A percentile compares a stretch with the other conserved stretches of the same genome.
Conservation (phyloP, 2,329 filamentous ascomycete genomes). For the Periconia sp. region DNA sequence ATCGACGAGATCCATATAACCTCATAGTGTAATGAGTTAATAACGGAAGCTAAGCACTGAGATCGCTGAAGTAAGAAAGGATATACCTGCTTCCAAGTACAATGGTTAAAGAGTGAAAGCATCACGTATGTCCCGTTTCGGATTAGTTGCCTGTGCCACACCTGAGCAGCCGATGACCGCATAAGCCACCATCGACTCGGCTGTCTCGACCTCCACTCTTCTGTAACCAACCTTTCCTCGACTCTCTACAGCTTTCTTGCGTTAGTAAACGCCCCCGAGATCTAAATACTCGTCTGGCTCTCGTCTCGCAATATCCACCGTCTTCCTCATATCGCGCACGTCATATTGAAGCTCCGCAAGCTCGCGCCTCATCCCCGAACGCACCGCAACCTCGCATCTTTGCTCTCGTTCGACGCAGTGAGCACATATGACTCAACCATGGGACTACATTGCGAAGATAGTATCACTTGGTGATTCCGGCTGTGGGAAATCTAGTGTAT, state of each 20-base stretch:
- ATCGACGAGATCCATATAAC: no score
- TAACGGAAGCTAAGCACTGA: no score
- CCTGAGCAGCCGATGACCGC: no score
- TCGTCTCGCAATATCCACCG: background rate
- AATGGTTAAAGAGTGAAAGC: no score
- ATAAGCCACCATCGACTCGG: no score
- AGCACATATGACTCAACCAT: conserved; percentile 66
- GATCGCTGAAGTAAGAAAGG: no score
- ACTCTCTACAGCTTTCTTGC: background rate
- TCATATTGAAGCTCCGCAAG: background rate
- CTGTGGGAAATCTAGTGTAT: conserved; percentile 85
- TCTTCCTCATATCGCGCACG: background rate
- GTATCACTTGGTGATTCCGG: conserved; percentile 97
- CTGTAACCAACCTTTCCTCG: background rate
- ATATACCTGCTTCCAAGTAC: no score
- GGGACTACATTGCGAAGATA: conserved; percentile 99
- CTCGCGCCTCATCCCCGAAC: conserved; percentile 13
- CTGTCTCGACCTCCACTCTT: no score
- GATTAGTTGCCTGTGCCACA: no score
- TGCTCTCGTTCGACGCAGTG: conserved; percentile 13
- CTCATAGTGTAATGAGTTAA: no score
- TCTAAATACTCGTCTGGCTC: background rate
- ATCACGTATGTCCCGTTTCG: no score
- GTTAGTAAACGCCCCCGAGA: background rate
- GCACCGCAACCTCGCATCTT: conserved; percentile 1